Conservation (phyloP, 768 basidiomycete species). For the Pleurotus salmoneostramineus region DNA sequence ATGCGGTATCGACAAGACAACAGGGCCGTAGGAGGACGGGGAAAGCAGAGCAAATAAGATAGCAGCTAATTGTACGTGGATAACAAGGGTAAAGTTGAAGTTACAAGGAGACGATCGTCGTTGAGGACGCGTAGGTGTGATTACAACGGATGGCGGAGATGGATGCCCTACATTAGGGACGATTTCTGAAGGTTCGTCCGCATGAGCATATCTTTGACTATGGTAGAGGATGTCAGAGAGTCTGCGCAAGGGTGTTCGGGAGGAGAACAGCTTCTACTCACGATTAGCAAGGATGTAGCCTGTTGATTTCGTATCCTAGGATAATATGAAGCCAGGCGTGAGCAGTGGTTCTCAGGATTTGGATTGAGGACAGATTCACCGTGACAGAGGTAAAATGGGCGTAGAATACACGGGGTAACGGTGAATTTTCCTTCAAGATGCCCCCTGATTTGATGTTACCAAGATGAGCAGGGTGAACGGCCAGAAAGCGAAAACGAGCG, state of each 20-base stretch:
- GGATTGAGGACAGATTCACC: slow-evolving; percentile 28
- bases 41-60: no score
- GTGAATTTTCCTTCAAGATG: slow-evolving; percentile 40
- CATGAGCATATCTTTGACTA: slow-evolving; percentile 47
- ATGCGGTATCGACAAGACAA: no score
- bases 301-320: slow-evolving; percentile 56
- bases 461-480: neutral
- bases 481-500: neutral
- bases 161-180: slow-evolving; percentile 23
- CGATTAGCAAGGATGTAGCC: slow-evolving; percentile 44
- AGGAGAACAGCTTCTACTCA: slow-evolving; percentile 16
- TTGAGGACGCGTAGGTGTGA: no score
- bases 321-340: slow-evolving; percentile 8
- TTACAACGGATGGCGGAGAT: no score
- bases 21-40: no score
- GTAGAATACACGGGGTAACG: slow-evolving; percentile 48
- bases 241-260: neutral
- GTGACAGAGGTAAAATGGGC: slow-evolving; percentile 68
- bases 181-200: slow-evolving; percentile 36
- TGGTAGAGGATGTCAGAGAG: neutral
- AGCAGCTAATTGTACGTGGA: no score
- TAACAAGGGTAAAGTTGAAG: no score
- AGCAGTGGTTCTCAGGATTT: neutral
- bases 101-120: no score
- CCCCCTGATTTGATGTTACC: slow-evolving; percentile 24